A percentile compares a stretch with the other conserved stretches of the same genome.
Evolutionary conservation across 2,329 filamentous ascomycete genomes (phyloP).

Genomic region (Aspergillus japonicus): DNA sequence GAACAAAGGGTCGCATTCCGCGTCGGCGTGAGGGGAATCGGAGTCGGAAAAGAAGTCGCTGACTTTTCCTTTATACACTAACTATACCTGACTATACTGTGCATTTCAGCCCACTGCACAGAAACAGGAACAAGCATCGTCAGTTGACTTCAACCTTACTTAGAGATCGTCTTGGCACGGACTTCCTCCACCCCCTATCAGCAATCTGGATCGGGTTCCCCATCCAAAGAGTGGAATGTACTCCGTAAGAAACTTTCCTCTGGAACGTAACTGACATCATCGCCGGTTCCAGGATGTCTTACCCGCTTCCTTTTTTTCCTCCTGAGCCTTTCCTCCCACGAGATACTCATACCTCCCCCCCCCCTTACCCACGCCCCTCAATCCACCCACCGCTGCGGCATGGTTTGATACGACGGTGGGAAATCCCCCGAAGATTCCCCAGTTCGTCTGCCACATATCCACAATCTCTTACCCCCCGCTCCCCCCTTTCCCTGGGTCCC

Average conservation of each 20-base stretch:
- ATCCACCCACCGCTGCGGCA: not conserved
- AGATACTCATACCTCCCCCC: not conserved
- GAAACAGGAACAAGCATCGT: not conserved
- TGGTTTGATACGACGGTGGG: not conserved
- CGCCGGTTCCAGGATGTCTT: slow-evolving; percentile 14
- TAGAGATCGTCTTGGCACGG: not conserved
- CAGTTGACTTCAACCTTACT: not conserved
- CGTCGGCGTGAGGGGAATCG: not conserved
- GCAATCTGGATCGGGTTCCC: not conserved
- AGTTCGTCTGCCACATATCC: not conserved
- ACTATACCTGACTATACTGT: not conserved
- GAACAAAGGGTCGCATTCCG: too few relatives aligned
- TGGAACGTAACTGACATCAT: slow-evolving; percentile 19
- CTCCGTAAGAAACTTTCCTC: slow-evolving; percentile 5
- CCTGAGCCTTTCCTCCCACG: slow-evolving; percentile 8
- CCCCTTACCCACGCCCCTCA: too few relatives aligned
- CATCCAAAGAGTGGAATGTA: not conserved
- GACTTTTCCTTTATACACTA: not conserved
- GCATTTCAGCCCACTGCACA: not conserved
- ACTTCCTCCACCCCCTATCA: not conserved
- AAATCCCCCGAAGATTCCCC: slow-evolving; percentile 21
- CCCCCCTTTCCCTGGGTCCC: not conserved
- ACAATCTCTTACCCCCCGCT: not conserved
- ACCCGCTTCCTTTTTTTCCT: not conserved
- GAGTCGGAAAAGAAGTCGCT: not conserved